A percentile compares a stretch with the other conserved stretches of the same genome.
Conservation (phyloP, 208 protist species). For the Novymonas esmeraldas region DNA sequence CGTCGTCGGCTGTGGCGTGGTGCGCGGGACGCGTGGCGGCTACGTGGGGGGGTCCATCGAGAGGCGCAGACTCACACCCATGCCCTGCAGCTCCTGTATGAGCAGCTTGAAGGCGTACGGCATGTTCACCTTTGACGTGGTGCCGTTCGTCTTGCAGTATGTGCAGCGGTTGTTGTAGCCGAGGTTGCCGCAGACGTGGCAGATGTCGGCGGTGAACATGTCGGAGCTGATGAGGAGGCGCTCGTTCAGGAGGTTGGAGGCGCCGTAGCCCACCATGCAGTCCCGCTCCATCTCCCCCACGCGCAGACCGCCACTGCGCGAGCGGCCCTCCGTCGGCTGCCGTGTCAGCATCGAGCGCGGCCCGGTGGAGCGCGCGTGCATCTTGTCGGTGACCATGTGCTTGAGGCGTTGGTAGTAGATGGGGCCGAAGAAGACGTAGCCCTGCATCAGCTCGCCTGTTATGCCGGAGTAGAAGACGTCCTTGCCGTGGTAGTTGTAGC, state of each 20-base stretch:
- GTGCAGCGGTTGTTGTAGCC: conserved; percentile 94
- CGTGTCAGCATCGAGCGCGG: conserved; percentile 97
- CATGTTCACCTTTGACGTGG: conserved; percentile 94
- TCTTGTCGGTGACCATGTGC: conserved; percentile 99
- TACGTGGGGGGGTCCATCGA: conserved; percentile 34
- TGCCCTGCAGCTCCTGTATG: conserved; percentile 99
- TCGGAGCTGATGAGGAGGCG: conserved; percentile 98
- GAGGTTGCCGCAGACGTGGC: conserved; percentile 92
- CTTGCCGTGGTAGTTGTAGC: conserved; percentile 99
- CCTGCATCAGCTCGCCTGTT: conserved; percentile 97
- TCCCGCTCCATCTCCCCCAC: conserved; percentile 99
- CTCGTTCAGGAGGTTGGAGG: conserved; percentile 96
- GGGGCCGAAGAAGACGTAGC: conserved; percentile 99
- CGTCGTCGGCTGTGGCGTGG: background rate
- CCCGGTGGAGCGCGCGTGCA: conserved; percentile 97
- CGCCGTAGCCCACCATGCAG: conserved; percentile 98
- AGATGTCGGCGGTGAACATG: conserved; percentile 96
- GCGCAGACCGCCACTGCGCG: conserved; percentile 98
- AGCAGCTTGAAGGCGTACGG: conserved; percentile 99
- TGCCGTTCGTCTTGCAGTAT: conserved; percentile 91
- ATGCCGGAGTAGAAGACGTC: conserved; percentile 97
- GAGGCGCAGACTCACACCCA: conserved; percentile 95
- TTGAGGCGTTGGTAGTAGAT: conserved; percentile 99
- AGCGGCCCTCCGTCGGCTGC: conserved; percentile 99
- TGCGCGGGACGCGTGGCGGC: background rate